A percentile compares a stretch with the other conserved stretches of the same genome.
Conservation (phyloP, 1,139 yeast genomes). For the Chernovozyma sophiae-reginae region DNA sequence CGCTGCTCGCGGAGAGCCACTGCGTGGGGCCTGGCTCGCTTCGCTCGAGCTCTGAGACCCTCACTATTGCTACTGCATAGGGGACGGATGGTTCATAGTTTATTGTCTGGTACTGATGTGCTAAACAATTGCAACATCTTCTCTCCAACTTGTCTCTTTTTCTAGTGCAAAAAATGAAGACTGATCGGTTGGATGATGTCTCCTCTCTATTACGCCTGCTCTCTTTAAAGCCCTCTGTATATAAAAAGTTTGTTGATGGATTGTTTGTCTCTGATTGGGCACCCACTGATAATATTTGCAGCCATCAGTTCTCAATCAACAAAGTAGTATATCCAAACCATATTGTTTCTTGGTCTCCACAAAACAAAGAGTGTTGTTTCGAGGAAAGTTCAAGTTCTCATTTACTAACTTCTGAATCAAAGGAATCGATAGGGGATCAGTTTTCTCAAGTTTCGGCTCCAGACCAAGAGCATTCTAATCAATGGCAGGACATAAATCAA, state of each 20-base stretch:
- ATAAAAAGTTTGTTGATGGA: background rate
- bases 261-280: background rate
- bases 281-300: background rate
- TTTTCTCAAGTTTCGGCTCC: background rate
- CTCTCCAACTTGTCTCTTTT: too few relatives aligned
- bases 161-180: too few relatives aligned
- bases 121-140: too few relatives aligned
- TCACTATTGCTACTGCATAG: too few relatives aligned
- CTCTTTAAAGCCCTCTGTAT: background rate
- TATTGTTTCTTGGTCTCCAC: background rate
- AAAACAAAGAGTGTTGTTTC: background rate
- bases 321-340: background rate
- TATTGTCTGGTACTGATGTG: too few relatives aligned
- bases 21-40: too few relatives aligned
- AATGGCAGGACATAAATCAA: background rate
- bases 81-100: too few relatives aligned
- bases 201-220: too few relatives aligned
- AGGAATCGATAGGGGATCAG: background rate
- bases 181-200: too few relatives aligned
- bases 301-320: background rate
- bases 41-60: too few relatives aligned
- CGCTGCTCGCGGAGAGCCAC: background rate
- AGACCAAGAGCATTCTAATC: background rate
- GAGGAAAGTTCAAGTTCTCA: background rate
- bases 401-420: background rate